Evolutionary conservation across 805 yeast species (phyloP), one percentile per base, ranked within the genome.

Genomic region (Pichia californica): DNA sequence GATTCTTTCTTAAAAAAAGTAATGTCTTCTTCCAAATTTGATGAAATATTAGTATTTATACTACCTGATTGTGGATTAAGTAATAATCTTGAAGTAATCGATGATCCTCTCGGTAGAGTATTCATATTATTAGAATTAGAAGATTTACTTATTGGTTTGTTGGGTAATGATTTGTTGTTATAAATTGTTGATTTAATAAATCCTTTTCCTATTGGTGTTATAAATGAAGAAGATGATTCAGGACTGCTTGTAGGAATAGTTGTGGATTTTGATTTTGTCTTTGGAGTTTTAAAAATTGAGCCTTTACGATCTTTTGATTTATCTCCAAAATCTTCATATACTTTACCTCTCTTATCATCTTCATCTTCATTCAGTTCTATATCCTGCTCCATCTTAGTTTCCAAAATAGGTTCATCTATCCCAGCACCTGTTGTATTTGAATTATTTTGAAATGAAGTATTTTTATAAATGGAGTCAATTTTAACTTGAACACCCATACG

Each of bases 401-500:
- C 38, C 14, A 45, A 37, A 19, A 45, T 41, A 18, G 39, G 45
- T 10, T 42, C 45, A 18, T 41, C 45, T 23, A 45, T 23, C 6
- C 32, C 10, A 16, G 40, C 9, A 9, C 20, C 25, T 7, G 23
- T 18, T 25, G 6, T 37, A 13, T 7, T 29, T 15, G 14, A 14
- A 38, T 20, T 21, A 8, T 25, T 16, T 16, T 32, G 35, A 31
- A 38, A 38, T 31, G 30, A 29, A 7, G 40, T 34, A 18, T 37
- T 49, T 45, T 70, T 72, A 58, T 69, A 81, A 25, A 80, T 67
- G 0, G 79, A 61, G 49, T 74, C 74, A 6, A 81, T 77, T 45
- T 79, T 76, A 16, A 88, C 71, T 45, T 75, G 75, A 16, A 83
- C 86, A 11, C 95, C 93, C 64, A 83, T 66, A 38, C 71, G 70